Evolutionary conservation across 257 asterid genomes (phyloP).

Genomic region (Rhazya stricta): DNA sequence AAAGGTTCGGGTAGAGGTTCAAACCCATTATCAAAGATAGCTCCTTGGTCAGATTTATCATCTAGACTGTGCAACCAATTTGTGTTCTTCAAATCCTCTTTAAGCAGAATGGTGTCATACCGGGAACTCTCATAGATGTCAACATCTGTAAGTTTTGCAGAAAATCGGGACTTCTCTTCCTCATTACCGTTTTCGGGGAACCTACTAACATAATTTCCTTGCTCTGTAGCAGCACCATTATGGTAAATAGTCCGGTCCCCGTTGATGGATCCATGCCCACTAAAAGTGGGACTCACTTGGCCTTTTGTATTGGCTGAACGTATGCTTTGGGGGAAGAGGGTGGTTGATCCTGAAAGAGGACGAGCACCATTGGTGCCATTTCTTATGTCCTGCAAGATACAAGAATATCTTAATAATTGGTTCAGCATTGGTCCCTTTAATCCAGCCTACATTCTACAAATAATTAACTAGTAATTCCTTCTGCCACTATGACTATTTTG

Average conservation of each 20-base stretch:
- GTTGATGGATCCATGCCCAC: constrained; percentile 36
- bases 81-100: constrained; percentile 83
- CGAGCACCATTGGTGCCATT: constrained; percentile 61
- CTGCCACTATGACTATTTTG: background rate
- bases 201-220: constrained; percentile 37
- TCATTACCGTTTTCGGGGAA: constrained; percentile 55
- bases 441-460: background rate
- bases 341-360: constrained; percentile 69
- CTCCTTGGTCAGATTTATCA: constrained; percentile 71
- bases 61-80: constrained; percentile 87
- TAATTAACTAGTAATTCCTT: background rate
- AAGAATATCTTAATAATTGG: background rate
- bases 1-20: constrained; percentile 91
- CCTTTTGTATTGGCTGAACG: constrained; percentile 58
- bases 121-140: constrained; percentile 91
- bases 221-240: constrained; percentile 43
- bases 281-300: constrained; percentile 33
- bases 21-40: constrained; percentile 80
- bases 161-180: constrained; percentile 47
- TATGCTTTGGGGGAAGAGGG: constrained; percentile 90
- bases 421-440: background rate
- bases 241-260: constrained; percentile 30
- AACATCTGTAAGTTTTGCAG: constrained; percentile 47
- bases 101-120: constrained; percentile 55
- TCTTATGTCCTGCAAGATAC: constrained; percentile 65